phyloP scores from a whole-genome alignment of 2,329 filamentous ascomycete genomes.

The Emergomyces pasteurianus region DNA sequence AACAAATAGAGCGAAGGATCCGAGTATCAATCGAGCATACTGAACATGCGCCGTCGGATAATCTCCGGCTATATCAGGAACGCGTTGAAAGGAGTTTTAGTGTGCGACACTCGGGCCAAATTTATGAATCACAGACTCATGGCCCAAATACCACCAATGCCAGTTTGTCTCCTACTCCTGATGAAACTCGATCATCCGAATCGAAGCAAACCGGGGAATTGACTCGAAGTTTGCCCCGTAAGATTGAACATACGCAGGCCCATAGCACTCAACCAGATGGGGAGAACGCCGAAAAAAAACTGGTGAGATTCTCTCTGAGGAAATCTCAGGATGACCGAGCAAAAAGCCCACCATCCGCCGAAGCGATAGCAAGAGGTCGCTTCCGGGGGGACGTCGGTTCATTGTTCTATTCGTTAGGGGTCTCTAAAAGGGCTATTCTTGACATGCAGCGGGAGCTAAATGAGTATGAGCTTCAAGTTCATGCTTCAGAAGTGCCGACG shows the following conservation, averaged over 20 bases:
- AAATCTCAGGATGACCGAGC: not conserved
- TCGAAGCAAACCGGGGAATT: not conserved
- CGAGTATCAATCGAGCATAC: not conserved
- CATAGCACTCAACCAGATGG: not conserved
- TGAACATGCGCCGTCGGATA: not conserved
- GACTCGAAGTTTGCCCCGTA: not conserved
- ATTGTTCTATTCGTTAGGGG: not conserved
- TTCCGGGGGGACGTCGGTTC: not conserved
- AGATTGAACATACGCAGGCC: not conserved
- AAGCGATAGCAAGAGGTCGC: not conserved
- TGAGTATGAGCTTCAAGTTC: not conserved
- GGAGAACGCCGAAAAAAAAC: not conserved
- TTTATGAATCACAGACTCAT: not conserved
- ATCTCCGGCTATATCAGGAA: not conserved
- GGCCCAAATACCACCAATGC: not conserved
- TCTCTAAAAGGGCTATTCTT: not conserved
- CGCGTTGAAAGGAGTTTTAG: not conserved
- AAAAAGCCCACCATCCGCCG: not conserved
- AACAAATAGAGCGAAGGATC: constrained; percentile 18
- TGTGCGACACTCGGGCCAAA: not conserved
- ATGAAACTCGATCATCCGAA: not conserved
- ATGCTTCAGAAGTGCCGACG: not conserved
- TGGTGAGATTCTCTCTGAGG: not conserved
- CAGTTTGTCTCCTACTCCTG: not conserved
- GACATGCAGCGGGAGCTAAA: not conserved